Percentiles rank a stretch among this genome's conserved stretches.
Evolutionary conservation across 495 filamentous ascomycete species (phyloP).

Genomic region (Aspergillus taichungensis): DNA sequence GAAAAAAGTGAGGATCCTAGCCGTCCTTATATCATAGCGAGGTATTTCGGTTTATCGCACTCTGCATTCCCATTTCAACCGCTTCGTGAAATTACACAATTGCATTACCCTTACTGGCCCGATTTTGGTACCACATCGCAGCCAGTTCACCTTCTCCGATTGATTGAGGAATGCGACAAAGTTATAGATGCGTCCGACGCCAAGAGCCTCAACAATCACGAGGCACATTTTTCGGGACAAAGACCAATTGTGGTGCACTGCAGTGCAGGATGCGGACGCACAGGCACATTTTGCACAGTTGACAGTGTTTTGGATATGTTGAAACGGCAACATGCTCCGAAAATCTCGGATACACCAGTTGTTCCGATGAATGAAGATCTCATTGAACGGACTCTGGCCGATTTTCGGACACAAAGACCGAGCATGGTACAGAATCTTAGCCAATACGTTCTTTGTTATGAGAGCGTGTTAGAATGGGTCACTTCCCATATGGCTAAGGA

Average conservation of each 20-base stretch:
- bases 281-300: constrained; percentile 92
- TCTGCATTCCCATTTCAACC: constrained; percentile 69
- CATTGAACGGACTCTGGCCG: constrained; percentile 75
- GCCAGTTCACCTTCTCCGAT: constrained; percentile 70
- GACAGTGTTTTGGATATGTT: constrained; percentile 92
- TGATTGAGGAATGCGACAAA: constrained; percentile 78
- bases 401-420: constrained; percentile 77
- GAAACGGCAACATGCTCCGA: constrained; percentile 51
- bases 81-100: constrained; percentile 86
- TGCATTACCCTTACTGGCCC: constrained; percentile 92
- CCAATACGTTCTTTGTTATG: constrained; percentile 95
- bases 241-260: constrained; percentile 88
- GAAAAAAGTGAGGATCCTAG: constrained; percentile 18
- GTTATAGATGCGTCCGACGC: constrained; percentile 28
- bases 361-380: constrained; percentile 53
- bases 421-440: constrained; percentile 96
- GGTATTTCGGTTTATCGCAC: constrained; percentile 80
- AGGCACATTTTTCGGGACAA: constrained; percentile 46
- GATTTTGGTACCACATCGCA: constrained; percentile 93
- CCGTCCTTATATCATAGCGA: constrained; percentile 73
- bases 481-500: constrained; percentile 34
- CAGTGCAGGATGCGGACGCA: constrained; percentile 89
- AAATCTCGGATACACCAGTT: constrained; percentile 6
- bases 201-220: constrained; percentile 25
- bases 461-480: constrained; percentile 88